Evolutionary conservation across 768 basidiomycete species (phyloP).

Genomic region (Tulasnella sp.): DNA sequence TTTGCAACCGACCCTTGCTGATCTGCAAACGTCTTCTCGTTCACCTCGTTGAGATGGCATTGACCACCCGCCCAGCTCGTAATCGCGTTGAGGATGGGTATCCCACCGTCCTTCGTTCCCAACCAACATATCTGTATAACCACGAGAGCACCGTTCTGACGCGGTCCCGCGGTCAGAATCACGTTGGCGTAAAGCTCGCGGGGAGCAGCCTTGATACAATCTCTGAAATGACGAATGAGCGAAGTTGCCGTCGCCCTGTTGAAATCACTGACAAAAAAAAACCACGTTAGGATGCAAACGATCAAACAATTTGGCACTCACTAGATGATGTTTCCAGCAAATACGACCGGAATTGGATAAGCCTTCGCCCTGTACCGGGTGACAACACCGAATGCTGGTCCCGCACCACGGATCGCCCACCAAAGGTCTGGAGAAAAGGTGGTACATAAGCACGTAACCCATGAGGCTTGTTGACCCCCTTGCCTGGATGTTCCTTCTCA

Average conservation of each 20-base stretch:
- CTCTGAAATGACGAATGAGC: slow-evolving; percentile 81
- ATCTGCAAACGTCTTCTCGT: slow-evolving; percentile 76
- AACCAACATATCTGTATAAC: slow-evolving; percentile 88
- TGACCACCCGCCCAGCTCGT: slow-evolving; percentile 81
- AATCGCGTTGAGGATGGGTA: slow-evolving; percentile 67
- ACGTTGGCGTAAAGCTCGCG: slow-evolving; percentile 82
- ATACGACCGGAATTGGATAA: slow-evolving; percentile 79
- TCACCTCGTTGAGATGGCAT: slow-evolving; percentile 78
- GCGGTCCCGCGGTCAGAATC: slow-evolving; percentile 80
- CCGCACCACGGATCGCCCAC: slow-evolving; percentile 81
- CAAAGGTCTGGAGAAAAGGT: slow-evolving; percentile 47
- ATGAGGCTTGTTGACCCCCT: slow-evolving; percentile 19
- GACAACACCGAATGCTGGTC: slow-evolving; percentile 68
- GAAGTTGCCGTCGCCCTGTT: slow-evolving; percentile 76
- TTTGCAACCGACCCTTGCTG: slow-evolving; percentile 91
- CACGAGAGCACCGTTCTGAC: slow-evolving; percentile 61
- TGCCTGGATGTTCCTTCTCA: slow-evolving; percentile 59
- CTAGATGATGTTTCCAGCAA: slow-evolving; percentile 89
- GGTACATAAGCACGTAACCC: neutral
- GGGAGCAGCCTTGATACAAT: slow-evolving; percentile 82
- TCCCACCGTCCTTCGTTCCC: slow-evolving; percentile 58
- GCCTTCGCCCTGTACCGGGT: slow-evolving; percentile 86
- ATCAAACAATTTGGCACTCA: slow-evolving; percentile 30
- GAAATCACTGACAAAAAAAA: slow-evolving; percentile 53
- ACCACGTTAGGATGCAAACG: slow-evolving; percentile 14